phyloP scores from a whole-genome alignment of 169 alveolate species.

The Plasmodium chabaudi region DNA sequence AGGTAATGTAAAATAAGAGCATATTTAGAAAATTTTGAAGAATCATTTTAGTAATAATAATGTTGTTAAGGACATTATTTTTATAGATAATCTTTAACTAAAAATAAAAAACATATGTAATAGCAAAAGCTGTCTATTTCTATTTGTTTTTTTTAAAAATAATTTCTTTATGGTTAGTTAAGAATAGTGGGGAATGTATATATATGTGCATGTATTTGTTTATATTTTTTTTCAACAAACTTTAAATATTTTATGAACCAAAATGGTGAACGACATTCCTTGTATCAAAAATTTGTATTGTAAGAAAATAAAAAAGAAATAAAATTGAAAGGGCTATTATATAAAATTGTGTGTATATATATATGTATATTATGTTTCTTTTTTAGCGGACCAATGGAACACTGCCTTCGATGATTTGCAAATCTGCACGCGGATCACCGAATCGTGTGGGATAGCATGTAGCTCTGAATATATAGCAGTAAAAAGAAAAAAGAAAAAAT shows the following conservation, averaged over 20 bases:
- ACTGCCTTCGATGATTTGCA: conserved; percentile 33
- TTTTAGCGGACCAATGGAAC: conserved; percentile 64
- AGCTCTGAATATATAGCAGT: conserved; percentile 69
- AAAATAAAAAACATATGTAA: no score
- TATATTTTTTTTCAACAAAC: conserved; percentile 4
- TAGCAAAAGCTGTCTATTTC: no score
- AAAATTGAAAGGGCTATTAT: background rate
- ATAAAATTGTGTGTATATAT: background rate
- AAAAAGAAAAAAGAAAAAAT: background rate
- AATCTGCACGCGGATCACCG: conserved; percentile 51
- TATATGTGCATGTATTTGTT: no score
- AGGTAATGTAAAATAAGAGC: no score
- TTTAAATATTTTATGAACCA: conserved; percentile 8
- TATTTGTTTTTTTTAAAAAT: background rate
- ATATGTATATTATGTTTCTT: background rate
- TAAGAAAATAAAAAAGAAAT: conserved; percentile 5
- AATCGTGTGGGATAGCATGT: conserved; percentile 68
- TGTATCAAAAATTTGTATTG: conserved; percentile 51
- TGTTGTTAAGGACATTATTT: no score
- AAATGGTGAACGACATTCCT: conserved; percentile 40
- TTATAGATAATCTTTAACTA: no score
- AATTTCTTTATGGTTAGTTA: conserved; percentile 7
- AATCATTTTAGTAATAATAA: no score
- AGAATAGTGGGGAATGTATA: background rate
- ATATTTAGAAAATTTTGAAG: no score